Evolutionary conservation across 140 eudicot species (phyloP), one percentile per base, ranked within the genome.

Genomic region (Flaveria floridana): DNA sequence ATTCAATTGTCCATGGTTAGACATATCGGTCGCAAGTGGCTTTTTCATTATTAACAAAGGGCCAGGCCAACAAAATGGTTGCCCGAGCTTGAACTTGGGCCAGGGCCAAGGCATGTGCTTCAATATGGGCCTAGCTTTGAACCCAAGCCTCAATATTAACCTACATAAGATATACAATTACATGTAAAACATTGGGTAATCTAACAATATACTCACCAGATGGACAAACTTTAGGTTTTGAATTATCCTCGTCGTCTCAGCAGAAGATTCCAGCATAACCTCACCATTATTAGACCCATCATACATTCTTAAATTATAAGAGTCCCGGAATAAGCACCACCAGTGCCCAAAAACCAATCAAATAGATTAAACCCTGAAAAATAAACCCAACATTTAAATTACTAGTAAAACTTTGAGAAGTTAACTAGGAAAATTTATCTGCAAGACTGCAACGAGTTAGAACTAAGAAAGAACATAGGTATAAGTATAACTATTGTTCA

Each of bases 331-430:
- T 7, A 71, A 15, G 34, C 16, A 28, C 66, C 52, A 72, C 53
- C 21, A 34, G 6, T 65, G 11, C 26, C 52, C 11, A 71, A 53
- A 71, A 53, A 71, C 53, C 76, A 50, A 72, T 55, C 41, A 55
- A 64, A 67, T 16, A 57, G 34, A 34, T 12, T 72, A 55, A 72
- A 37, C 76, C 76, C 76, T 55, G 28, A 37, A 56, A 52, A 53
- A 20, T 37, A 30, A 71, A 71, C 12, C 8, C 18, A 71, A 53
- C 34, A 55, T 25, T 18, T 15, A 23, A 25, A 37, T 72, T 55
- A 55, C 13, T 18, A 2, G 25, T 55, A 55, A 55, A 55, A 16
- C 13, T 56, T 19, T 18, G 14, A 55, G 3, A 56, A 56, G 25
- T 1, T 6, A 18, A 15, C 57, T 51, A 51, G 57, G 57, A 51